These are phyloP conservation scores for Pseudocercospora vitis DNA, from an alignment of 2,329 filamentous ascomycete species.

Conservation along the genomic window DNA sequence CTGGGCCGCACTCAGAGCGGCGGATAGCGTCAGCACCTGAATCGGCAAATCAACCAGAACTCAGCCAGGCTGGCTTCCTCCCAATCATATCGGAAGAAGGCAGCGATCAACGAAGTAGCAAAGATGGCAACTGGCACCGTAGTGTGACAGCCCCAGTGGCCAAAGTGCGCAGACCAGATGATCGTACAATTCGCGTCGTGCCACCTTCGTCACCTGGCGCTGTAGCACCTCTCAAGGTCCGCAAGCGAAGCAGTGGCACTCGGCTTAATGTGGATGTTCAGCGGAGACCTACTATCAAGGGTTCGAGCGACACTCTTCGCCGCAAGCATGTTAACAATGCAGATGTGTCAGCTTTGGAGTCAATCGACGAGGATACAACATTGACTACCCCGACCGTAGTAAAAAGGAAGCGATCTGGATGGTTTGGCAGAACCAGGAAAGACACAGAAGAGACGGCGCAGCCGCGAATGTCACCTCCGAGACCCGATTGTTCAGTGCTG, in stretches of 20 bases:
- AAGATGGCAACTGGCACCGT: conserved; percentile 41
- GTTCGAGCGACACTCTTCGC: conserved; percentile 26
- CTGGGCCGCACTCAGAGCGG: conserved; percentile 31
- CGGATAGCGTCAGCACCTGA: conserved; percentile 51
- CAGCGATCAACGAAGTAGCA: conserved; percentile 32
- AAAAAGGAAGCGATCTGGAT: conserved; percentile 48
- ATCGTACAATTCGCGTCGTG: conserved; percentile 58
- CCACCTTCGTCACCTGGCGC: conserved; percentile 52
- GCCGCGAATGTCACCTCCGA: neutral
- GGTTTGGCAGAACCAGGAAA: conserved; percentile 44
- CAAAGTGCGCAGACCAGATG: conserved; percentile 34
- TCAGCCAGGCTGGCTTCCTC: conserved; percentile 41
- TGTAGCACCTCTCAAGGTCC: conserved; percentile 57
- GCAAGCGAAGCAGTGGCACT: conserved; percentile 47
- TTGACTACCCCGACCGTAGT: conserved; percentile 28
- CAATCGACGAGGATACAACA: conserved; percentile 34
- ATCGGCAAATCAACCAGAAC: conserved; percentile 30
- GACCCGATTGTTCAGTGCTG: conserved; percentile 10
- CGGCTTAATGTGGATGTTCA: conserved; percentile 25
- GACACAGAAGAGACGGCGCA: conserved; percentile 18
- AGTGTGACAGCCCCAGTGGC: conserved; percentile 46
- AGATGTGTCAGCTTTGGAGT: conserved; percentile 27
- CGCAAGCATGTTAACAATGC: conserved; percentile 18
- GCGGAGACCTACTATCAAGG: conserved; percentile 21
- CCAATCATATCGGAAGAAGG: conserved; percentile 56